Evolutionary conservation across 805 yeast genomes (phyloP), one percentile per base, ranked within the genome.

Genomic region (Hanseniaspora lachancei): DNA sequence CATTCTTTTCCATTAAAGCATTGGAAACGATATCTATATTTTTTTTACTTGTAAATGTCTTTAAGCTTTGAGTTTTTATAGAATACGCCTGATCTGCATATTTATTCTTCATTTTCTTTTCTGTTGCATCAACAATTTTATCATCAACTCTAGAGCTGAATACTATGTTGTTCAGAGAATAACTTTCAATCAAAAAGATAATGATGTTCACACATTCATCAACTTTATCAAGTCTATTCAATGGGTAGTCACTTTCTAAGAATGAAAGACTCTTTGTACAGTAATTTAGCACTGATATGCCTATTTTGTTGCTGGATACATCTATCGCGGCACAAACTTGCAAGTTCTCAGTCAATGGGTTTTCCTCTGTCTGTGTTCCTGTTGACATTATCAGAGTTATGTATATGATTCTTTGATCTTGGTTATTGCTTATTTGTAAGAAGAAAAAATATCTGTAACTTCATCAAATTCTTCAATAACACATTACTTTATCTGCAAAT

Each of bases 101-200:
- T 23, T 41, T 41, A 13, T 5, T 23, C 21, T 27, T 41, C 29
- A 41, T 13, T 15, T 41, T 41, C 2, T 23, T n/a, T 23, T 41
- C 44, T 6, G 29, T 15, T 23, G 23, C 44, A 23, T 23, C 24
- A 13, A 41, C 15, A 15, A 44, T 29, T 2, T 6, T 5, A 5
- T 44, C 47, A 38, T 52, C 55, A 13, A 44, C 38, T 18, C 55
- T 43, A 5, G 55, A 35, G 16, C 49, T 43, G 12, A 52, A 34
- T 4, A 16, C 10, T 13, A 52, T 18, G n/a, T n/a, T 13, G 18
- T 21, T 43, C 15, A 38, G 13, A 5, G 20, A 16, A 38, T 43
- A 52, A 7, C 38, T 27, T 15, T 34, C 32, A 18, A 43, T 36
- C 2, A 52, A 20, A 36, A 15, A 35, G n/a, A 32, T 18, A 15